Percentiles rank a stretch among this genome's conserved stretches.
Evolutionary conservation across 163 green algal species (phyloP).

Genomic region (Chloromonas sp.): DNA sequence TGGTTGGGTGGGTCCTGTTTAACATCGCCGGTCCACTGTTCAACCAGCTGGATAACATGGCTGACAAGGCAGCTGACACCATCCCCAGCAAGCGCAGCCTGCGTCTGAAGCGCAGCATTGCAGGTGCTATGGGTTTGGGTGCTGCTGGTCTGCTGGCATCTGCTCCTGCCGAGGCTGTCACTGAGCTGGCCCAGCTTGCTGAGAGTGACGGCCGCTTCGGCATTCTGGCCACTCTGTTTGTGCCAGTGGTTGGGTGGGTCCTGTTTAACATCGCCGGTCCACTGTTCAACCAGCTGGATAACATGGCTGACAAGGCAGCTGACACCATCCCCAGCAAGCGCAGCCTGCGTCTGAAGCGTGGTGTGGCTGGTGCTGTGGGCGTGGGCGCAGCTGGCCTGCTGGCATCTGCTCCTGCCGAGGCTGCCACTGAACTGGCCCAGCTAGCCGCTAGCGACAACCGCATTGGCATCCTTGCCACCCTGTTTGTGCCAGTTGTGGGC

Average conservation of each 20-base stretch:
- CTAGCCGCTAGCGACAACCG: slow-evolving; percentile 46
- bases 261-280: slow-evolving; percentile 49
- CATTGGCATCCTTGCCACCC: slow-evolving; percentile 24
- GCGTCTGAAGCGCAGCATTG: neutral
- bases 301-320: neutral
- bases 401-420: slow-evolving; percentile 9
- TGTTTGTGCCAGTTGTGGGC: slow-evolving; percentile 38
- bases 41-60: slow-evolving; percentile 29
- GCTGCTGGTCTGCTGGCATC: neutral
- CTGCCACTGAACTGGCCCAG: slow-evolving; percentile 31
- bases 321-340: neutral
- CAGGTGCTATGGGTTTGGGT: neutral
- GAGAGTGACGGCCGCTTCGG: slow-evolving; percentile 39
- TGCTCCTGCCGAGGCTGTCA: slow-evolving; percentile 20
- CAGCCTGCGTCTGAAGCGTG: neutral
- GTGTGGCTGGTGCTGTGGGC: neutral
- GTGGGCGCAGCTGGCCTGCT: neutral
- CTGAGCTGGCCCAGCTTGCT: slow-evolving; percentile 36
- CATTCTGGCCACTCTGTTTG: slow-evolving; percentile 29
- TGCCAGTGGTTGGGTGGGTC: slow-evolving; percentile 48
- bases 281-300: slow-evolving; percentile 30
- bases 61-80: neutral
- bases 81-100: neutral
- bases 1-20: slow-evolving; percentile 49
- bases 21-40: slow-evolving; percentile 37